Percentiles rank a stretch among this genome's conserved stretches.
These are phyloP conservation scores for Suillus decipiens DNA, from an alignment of 768 basidiomycete genomes.

Conservation along the genomic window DNA sequence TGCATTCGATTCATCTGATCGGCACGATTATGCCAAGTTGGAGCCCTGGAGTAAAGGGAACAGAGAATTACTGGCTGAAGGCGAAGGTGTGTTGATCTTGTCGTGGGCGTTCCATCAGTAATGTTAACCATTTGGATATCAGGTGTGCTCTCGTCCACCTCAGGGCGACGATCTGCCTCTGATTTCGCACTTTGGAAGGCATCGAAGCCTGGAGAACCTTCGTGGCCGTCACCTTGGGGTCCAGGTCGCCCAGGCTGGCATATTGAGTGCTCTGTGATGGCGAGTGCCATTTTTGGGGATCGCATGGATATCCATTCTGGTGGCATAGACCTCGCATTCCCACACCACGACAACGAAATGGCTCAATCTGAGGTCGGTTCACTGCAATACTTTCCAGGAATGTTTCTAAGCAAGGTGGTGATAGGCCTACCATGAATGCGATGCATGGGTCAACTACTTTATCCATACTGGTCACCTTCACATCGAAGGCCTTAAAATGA, in stretches of 20 bases:
- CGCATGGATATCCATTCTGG: constrained; percentile 98
- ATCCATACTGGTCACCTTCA: constrained; percentile 97
- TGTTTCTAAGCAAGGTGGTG: constrained; percentile 15
- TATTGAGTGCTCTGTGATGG: constrained; percentile 99
- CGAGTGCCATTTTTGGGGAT: constrained; percentile 83
- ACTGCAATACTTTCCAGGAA: constrained; percentile 5
- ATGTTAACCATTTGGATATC: constrained; percentile 4
- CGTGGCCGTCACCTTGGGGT: constrained; percentile 97
- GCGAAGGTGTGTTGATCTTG: constrained; percentile 65
- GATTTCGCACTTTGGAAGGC: constrained; percentile 99
- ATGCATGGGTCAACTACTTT: constrained; percentile 98
- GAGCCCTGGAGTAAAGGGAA: constrained; percentile 98
- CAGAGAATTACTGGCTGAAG: constrained; percentile 83
- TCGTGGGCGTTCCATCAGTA: background rate
- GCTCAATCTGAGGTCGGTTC: constrained; percentile 87
- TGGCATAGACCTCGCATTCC: constrained; percentile 96
- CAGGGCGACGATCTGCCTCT: constrained; percentile 73
- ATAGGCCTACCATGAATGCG: constrained; percentile 91
- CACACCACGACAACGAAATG: constrained; percentile 98
- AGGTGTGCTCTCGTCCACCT: constrained; percentile 60
- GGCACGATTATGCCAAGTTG: constrained; percentile 89
- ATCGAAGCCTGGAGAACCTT: constrained; percentile 93
- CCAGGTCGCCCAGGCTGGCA: constrained; percentile 97
- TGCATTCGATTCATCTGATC: constrained; percentile 73
- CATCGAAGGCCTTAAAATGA: constrained; percentile 99